Conservation (phyloP, 1,139 yeast genomes). For the Pichia sp. region DNA sequence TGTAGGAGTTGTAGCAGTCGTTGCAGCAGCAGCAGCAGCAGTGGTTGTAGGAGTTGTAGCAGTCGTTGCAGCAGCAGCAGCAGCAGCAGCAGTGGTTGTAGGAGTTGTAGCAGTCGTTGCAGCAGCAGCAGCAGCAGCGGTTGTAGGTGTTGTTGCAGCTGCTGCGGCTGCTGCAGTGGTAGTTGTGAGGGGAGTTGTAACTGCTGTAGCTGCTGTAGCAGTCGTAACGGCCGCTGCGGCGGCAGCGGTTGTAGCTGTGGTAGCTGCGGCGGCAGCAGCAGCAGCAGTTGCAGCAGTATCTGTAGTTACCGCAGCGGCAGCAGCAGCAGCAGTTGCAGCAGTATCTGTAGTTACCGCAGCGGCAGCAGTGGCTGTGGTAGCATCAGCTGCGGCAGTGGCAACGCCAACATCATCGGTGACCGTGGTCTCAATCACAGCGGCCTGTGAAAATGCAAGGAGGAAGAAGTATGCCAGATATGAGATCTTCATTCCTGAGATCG, state of each 20-base stretch:
- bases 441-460: background rate
- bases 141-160: conserved; percentile 8
- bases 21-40: conserved; percentile 10
- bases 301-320: conserved; percentile 14
- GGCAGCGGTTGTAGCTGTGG: conserved; percentile 9
- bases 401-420: background rate
- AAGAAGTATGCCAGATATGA: background rate
- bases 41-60: conserved; percentile 16
- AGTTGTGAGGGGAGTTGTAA: conserved; percentile 11
- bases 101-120: conserved; percentile 8
- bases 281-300: conserved; percentile 9
- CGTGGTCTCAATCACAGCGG: conserved; percentile 6
- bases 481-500: background rate
- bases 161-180: conserved; percentile 13
- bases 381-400: background rate
- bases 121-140: conserved; percentile 9
- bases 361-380: background rate
- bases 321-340: background rate
- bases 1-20: conserved; percentile 11
- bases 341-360: background rate
- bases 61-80: conserved; percentile 8
- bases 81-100: conserved; percentile 7
- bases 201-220: conserved; percentile 5
- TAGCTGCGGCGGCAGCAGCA: conserved; percentile 13
- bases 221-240: too few relatives aligned